Conservation (phyloP, 2,329 filamentous ascomycete species). For the Bertia moriformis region DNA sequence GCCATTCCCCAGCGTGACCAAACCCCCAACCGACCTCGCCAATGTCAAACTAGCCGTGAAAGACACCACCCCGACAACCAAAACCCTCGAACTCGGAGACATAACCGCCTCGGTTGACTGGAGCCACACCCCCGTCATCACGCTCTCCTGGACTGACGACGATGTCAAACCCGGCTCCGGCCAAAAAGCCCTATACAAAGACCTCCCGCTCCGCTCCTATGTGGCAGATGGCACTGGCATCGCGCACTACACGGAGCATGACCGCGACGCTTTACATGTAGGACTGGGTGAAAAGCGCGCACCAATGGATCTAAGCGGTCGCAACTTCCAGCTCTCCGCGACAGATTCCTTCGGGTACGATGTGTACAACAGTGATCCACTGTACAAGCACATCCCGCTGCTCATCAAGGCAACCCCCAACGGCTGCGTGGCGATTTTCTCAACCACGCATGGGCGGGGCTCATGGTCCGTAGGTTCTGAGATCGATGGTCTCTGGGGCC, state of each 20-base stretch:
- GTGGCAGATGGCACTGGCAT: constrained; percentile 44
- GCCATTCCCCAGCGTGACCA: constrained; percentile 44
- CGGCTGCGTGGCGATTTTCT: constrained; percentile 55
- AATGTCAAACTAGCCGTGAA: constrained; percentile 13
- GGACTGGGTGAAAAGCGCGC: constrained; percentile 61
- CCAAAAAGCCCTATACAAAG: constrained; percentile 42
- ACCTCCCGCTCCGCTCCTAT: constrained; percentile 53
- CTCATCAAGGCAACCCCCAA: constrained; percentile 52
- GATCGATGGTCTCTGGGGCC: constrained; percentile 64
- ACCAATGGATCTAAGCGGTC: constrained; percentile 56
- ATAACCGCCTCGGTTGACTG: constrained; percentile 43
- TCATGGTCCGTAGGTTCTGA: constrained; percentile 55
- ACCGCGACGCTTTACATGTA: constrained; percentile 47
- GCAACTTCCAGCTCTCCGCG: constrained; percentile 50
- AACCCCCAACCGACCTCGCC: constrained; percentile 22
- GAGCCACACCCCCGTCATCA: constrained; percentile 39
- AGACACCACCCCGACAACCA: constrained; percentile 16
- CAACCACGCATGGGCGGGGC: constrained; percentile 48
- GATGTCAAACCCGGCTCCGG: too few species aligned
- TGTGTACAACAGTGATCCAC: constrained; percentile 52
- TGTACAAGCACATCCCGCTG: constrained; percentile 65
- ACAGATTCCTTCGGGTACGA: constrained; percentile 66
- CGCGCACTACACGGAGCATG: constrained; percentile 50
- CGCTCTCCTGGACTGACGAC: constrained; percentile 28
- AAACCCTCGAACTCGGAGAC: constrained; percentile 27